Conservation (phyloP, 306 rosid species). For the Castanea mollissima region DNA sequence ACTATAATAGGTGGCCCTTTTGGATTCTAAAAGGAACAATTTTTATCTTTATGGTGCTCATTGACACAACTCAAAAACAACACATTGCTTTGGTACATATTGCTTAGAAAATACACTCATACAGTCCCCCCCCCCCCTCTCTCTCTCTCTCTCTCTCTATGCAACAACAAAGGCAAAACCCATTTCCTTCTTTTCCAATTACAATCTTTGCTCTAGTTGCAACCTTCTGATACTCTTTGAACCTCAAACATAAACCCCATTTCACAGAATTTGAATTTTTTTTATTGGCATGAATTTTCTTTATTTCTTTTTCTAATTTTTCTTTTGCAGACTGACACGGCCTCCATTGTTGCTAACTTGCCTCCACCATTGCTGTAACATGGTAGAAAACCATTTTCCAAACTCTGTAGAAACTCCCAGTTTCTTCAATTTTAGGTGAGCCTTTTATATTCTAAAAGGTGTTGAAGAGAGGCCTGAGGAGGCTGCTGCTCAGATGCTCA, state of each 20-base stretch:
- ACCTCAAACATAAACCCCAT: not conserved
- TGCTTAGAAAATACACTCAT: not conserved
- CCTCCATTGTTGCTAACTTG: conserved; percentile 62
- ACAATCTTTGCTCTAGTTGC: conserved; percentile 15
- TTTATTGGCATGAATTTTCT: not conserved
- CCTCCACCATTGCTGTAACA: conserved; percentile 50
- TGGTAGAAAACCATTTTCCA: conserved; percentile 32
- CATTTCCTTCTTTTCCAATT: not conserved
- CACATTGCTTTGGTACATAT: no score
- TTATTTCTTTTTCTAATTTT: not conserved
- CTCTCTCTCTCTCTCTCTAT: no score
- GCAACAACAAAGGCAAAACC: conserved; percentile 2
- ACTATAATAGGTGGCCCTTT: no score
- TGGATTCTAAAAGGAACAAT: no score
- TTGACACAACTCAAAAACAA: no score
- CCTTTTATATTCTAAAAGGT: not conserved
- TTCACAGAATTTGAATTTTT: not conserved
- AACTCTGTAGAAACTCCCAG: conserved; percentile 28
- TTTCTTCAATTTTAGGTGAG: conserved; percentile 35
- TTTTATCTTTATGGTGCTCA: no score
- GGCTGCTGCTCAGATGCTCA: no score
- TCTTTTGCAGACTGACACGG: conserved; percentile 42
- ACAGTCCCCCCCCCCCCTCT: not conserved
- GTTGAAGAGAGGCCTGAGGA: no score
- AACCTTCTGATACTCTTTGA: not conserved